phyloP scores from a whole-genome alignment of 768 basidiomycete species.

The Mrakia hoshinonis region DNA sequence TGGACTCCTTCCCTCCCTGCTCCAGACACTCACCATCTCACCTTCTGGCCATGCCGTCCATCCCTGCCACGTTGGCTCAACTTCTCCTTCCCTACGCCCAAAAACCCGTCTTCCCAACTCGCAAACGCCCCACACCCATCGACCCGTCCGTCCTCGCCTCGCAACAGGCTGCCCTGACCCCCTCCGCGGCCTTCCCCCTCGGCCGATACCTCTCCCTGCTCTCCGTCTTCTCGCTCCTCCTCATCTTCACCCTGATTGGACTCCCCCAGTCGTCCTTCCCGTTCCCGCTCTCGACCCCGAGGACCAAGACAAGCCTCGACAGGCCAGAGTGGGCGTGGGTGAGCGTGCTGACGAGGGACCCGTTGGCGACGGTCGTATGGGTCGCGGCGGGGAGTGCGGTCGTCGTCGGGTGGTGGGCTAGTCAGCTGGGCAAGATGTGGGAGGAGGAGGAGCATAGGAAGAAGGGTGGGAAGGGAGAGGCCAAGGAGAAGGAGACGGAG shows the following conservation, averaged over 20 bases:
- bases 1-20: background rate
- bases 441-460: slow-evolving; percentile 7
- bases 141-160: background rate
- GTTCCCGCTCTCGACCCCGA: slow-evolving; percentile 32
- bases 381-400: slow-evolving; percentile 48
- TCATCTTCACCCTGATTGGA: slow-evolving; percentile 58
- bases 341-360: slow-evolving; percentile 55
- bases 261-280: slow-evolving; percentile 55
- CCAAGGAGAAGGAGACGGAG: background rate
- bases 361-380: slow-evolving; percentile 53
- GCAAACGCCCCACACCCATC: background rate
- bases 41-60: background rate
- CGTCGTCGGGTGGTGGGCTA: slow-evolving; percentile 62
- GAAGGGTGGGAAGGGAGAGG: background rate
- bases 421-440: slow-evolving; percentile 55
- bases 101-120: slow-evolving; percentile 11
- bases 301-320: slow-evolving; percentile 31
- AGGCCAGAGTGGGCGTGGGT: slow-evolving; percentile 64
- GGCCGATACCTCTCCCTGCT: slow-evolving; percentile 47
- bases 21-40: background rate
- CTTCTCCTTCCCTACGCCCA: background rate
- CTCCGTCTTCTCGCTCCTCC: slow-evolving; percentile 58
- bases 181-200: slow-evolving; percentile 14
- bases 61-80: background rate
- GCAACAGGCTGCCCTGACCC: background rate